phyloP scores from a whole-genome alignment of 257 asterid genomes.

The Nicotiana paniculata region DNA sequence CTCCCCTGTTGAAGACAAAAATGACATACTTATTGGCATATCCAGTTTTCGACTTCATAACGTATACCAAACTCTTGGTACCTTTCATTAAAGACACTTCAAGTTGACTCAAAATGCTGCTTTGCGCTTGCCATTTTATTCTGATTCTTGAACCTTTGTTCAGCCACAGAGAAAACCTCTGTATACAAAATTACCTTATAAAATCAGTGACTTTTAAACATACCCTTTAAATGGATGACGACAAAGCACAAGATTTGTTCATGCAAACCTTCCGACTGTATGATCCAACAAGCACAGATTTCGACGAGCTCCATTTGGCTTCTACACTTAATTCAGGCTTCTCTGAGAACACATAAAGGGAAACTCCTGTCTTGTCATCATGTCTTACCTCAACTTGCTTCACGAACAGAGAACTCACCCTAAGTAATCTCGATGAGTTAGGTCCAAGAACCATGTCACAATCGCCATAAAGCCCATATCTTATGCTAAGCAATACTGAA shows the following conservation, averaged over 20 bases:
- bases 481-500: constrained; percentile 1
- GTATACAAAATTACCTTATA: background rate
- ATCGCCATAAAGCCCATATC: constrained; percentile 11
- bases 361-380: background rate
- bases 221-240: background rate
- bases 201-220: background rate
- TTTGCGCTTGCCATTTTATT: background rate
- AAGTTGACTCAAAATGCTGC: constrained; percentile 2
- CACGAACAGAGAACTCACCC: constrained; percentile 6
- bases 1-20: constrained; percentile 4
- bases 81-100: constrained; percentile 14
- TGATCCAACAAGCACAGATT: constrained; percentile 6
- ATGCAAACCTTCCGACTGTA: background rate
- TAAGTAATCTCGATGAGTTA: constrained; percentile 7
- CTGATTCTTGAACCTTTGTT: constrained; percentile 16
- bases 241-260: background rate
- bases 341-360: constrained; percentile 9
- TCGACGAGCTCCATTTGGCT: background rate
- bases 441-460: constrained; percentile 15
- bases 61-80: background rate
- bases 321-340: constrained; percentile 15
- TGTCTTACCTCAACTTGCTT: constrained; percentile 9
- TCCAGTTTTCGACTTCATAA: background rate
- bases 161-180: constrained; percentile 6
- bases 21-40: background rate